These are phyloP conservation scores for Candida wancherniae DNA, from an alignment of 805 yeast genomes.

Conservation along the genomic window DNA sequence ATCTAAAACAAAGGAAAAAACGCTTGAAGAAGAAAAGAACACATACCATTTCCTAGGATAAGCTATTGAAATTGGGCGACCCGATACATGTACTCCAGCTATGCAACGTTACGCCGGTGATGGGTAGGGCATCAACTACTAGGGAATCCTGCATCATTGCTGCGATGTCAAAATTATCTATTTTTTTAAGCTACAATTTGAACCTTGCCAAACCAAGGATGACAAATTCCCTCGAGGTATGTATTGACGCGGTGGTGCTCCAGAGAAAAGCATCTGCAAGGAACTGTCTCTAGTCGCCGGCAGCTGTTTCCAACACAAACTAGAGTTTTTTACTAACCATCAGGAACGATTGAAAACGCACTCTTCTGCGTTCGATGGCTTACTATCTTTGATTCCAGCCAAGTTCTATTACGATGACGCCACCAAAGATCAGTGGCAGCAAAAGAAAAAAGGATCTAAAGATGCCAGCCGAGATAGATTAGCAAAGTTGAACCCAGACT, in stretches of 20 bases:
- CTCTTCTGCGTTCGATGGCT: slow-evolving; percentile 80
- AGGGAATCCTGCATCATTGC: slow-evolving; percentile 15
- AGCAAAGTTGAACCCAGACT: slow-evolving; percentile 71
- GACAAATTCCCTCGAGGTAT: slow-evolving; percentile 60
- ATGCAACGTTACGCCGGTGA: too few relatives aligned
- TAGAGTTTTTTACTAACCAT: slow-evolving; percentile 19
- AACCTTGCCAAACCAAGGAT: slow-evolving; percentile 20
- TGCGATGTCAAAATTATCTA: slow-evolving; percentile 18
- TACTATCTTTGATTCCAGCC: slow-evolving; percentile 88
- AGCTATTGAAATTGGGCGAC: too few relatives aligned
- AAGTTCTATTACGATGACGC: slow-evolving; percentile 91
- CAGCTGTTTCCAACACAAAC: background rate
- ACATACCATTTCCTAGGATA: too few relatives aligned
- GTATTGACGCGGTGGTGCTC: slow-evolving; percentile 19
- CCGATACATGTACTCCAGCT: too few relatives aligned
- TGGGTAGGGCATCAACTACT: too few relatives aligned
- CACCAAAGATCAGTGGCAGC: slow-evolving; percentile 85
- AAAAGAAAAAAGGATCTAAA: slow-evolving; percentile 67
- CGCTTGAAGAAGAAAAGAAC: too few relatives aligned
- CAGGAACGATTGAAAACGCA: slow-evolving; percentile 75
- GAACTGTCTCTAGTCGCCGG: background rate
- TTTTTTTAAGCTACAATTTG: slow-evolving; percentile 6
- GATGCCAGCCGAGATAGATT: slow-evolving; percentile 58
- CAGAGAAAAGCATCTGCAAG: background rate
- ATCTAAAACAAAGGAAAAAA: too few relatives aligned